Base-by-base conservation (phyloP, 1,139 yeast genomes). In the Yamadazyma conglobata region DNA sequence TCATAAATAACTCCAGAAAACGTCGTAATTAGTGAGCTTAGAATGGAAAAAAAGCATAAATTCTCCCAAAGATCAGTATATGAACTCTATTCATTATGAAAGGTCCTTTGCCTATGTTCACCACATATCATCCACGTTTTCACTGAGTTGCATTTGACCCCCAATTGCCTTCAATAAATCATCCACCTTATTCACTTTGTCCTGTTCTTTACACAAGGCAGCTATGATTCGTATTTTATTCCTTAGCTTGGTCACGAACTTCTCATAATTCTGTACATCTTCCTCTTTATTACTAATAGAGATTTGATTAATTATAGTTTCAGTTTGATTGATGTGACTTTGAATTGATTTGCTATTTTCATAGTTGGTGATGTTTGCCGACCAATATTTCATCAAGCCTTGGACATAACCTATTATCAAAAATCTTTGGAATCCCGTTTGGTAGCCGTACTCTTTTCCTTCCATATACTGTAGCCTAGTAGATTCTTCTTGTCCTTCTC, bases 361-460 rank as follows among this genome's bases (percentile, higher is more conserved):
- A 34, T 59, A 54, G 2, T 38, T 29, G 1, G 33, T 42, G 4
- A 50, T 20, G 25, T 54, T 37, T 3, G 27, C 15, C 11, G 50
- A 45, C 71, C 77, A 67, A 17, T 46, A 53, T 6, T 59, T 59
- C 1, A 73, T 48, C 5, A 83, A 53, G 5, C 86, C 86, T 27
- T 63, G 57, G 5, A 84, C 64, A 32, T 79, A 75, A 0, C 94
- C 94, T 3, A 83, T 52, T 0, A 81, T 55, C 10, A 79, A 46
- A 43, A 70, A 81, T 38, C 89, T 60, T 52, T 82, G 89, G 47
- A 76, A 83, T 0, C 88, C 93, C 0, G 87, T 80, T 47, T 85
- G 93, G 31, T 81, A 66, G 0, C 95, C 95, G 47, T 71, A 81
- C 42, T 81, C 85, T 43, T 77, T 78, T 2, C 95, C 95, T 51